Conservation (phyloP, 192 early-diverging fungal species). For the Entomortierella chlamydospora region DNA sequence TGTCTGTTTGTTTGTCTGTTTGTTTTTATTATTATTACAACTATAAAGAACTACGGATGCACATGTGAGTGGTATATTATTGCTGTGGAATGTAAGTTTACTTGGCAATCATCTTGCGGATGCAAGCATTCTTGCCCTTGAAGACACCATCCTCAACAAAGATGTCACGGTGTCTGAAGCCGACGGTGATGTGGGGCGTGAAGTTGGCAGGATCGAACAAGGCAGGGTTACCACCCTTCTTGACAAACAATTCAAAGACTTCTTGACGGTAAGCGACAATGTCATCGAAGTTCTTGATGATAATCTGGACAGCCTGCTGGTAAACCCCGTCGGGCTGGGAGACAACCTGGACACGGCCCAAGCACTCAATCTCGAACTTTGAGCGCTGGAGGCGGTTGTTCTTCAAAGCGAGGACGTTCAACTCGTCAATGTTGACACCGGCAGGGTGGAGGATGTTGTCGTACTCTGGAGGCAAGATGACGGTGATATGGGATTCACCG, state of each 20-base stretch:
- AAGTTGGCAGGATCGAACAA: constrained; percentile 73
- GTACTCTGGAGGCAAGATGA: constrained; percentile 76
- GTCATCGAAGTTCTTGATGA: constrained; percentile 44
- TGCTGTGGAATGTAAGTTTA: constrained; percentile 3
- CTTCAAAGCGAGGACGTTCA: constrained; percentile 66
- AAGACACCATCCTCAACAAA: constrained; percentile 75
- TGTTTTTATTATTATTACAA: too few species aligned
- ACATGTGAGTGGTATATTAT: not conserved
- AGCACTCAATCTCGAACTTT: constrained; percentile 66
- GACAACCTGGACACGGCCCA: constrained; percentile 64
- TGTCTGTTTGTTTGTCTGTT: too few species aligned
- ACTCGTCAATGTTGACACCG: constrained; percentile 71
- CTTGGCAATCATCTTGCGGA: constrained; percentile 58
- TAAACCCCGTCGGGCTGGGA: constrained; percentile 21
- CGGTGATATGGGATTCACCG: constrained; percentile 79
- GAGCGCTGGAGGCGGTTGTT: constrained; percentile 65
- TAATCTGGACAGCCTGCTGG: constrained; percentile 43
- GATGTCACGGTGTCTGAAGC: constrained; percentile 71
- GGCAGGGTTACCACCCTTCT: constrained; percentile 75
- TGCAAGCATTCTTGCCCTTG: constrained; percentile 78
- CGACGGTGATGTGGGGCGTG: constrained; percentile 78
- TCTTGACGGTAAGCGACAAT: constrained; percentile 62
- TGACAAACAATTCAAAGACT: constrained; percentile 65
- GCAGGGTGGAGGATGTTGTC: constrained; percentile 61
- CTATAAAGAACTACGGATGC: too few species aligned